Conservation (phyloP, 148 eudicot genomes). For the Nyssa sinensis region DNA sequence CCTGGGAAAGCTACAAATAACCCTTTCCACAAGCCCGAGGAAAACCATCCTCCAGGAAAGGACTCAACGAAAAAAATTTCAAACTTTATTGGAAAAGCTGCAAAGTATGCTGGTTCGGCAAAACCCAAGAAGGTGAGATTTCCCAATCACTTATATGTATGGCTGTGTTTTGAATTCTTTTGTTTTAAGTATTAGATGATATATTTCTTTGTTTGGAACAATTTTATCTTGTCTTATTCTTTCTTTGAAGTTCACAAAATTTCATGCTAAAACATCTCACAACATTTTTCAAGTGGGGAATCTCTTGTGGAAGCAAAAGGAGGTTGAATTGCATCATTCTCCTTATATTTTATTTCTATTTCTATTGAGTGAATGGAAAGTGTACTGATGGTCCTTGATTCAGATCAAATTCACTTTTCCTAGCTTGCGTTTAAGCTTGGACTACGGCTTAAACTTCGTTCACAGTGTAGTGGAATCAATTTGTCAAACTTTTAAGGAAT, state of each 20-base stretch:
- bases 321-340: background rate
- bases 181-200: background rate
- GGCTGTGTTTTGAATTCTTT: background rate
- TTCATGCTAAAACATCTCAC: background rate
- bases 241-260: background rate
- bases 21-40: constrained; percentile 93
- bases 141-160: background rate
- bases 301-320: background rate
- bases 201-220: too few species aligned
- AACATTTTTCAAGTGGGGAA: background rate
- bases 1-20: constrained; percentile 68
- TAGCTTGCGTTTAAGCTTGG: background rate
- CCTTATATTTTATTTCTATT: too few species aligned
- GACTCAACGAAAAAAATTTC: constrained; percentile 82
- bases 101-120: constrained; percentile 79
- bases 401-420: background rate
- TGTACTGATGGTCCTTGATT: background rate
- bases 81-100: constrained; percentile 84
- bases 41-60: constrained; percentile 89
- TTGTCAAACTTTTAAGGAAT: background rate
- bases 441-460: background rate
- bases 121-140: constrained; percentile 71
- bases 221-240: too few species aligned
- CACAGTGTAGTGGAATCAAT: background rate
- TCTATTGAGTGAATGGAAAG: too few species aligned